Evolutionary conservation across 2,329 filamentous ascomycete genomes (phyloP).

Genomic region (Tympanopsis confertula): DNA sequence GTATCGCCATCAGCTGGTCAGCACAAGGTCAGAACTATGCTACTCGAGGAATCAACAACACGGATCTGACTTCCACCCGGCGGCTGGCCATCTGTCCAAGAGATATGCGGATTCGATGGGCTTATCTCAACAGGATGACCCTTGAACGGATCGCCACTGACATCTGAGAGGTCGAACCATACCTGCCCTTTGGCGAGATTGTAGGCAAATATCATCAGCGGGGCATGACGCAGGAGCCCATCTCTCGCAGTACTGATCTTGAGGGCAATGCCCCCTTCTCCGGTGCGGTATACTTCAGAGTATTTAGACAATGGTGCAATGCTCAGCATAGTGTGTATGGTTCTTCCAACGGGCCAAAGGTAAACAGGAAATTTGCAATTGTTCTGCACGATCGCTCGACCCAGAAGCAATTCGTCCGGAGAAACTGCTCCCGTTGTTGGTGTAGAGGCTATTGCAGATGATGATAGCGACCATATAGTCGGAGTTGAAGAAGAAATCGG

Average conservation of each 20-base stretch:
- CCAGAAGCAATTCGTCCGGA: too few relatives aligned
- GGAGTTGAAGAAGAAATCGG: too few relatives aligned
- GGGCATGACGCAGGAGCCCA: constrained; percentile 19
- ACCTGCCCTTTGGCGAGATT: constrained; percentile 13
- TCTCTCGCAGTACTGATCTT: constrained; percentile 23
- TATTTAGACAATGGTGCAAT: too few relatives aligned
- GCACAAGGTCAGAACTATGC: too few relatives aligned
- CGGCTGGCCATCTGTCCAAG: constrained; percentile 16
- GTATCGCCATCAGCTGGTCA: too few relatives aligned
- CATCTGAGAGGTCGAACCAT: constrained; percentile 28
- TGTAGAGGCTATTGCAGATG: too few relatives aligned
- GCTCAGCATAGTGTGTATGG: constrained; percentile 14
- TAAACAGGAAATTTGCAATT: constrained; percentile 21
- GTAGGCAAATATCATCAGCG: not conserved
- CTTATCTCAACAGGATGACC: constrained; percentile 13
- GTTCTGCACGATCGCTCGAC: constrained; percentile 21
- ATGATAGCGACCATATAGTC: too few relatives aligned
- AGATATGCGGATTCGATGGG: constrained; percentile 12
- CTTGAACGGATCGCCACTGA: constrained; percentile 26
- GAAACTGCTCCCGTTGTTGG: too few relatives aligned
- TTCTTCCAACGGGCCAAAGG: constrained; percentile 22
- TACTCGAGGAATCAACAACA: constrained; percentile 14
- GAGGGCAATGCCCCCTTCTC: constrained; percentile 25
- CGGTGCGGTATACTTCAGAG: constrained; percentile 19
- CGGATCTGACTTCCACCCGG: constrained; percentile 17